These are phyloP conservation scores for Paratrypanosoma confusum DNA, from an alignment of 208 protist genomes.

Conservation along the genomic window DNA sequence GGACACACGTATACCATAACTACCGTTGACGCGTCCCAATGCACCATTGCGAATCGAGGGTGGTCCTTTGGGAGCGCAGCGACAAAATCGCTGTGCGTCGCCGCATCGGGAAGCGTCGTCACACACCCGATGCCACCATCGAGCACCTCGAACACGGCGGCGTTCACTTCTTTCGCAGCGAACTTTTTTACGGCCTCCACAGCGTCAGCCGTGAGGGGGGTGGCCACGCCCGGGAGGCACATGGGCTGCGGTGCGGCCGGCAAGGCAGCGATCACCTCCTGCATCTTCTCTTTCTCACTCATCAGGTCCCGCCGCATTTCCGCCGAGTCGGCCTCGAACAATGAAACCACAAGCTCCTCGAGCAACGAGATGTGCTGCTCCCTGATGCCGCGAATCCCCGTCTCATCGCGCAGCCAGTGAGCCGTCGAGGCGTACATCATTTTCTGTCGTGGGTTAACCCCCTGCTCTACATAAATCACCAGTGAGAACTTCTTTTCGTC, in stretches of 20 bases:
- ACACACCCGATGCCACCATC: constrained; percentile 14
- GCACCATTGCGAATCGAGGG: constrained; percentile 21
- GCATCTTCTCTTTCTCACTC: constrained; percentile 53
- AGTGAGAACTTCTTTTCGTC: constrained; percentile 16
- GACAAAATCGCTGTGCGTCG: constrained; percentile 5
- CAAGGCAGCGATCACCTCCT: constrained; percentile 42
- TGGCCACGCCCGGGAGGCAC: constrained; percentile 38
- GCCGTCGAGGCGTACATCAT: constrained; percentile 58
- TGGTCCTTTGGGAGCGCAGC: constrained; percentile 15
- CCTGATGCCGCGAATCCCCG: constrained; percentile 1
- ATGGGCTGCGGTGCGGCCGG: constrained; percentile 46
- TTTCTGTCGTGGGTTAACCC: constrained; percentile 29
- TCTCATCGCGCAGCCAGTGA: constrained; percentile 17
- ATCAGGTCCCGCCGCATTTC: constrained; percentile 35
- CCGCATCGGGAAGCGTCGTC: constrained; percentile 2
- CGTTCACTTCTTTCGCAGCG: constrained; percentile 15
- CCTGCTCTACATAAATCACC: constrained; percentile 42
- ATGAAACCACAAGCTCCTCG: constrained; percentile 20
- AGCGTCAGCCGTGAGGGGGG: constrained; percentile 27
- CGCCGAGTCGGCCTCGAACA: constrained; percentile 31
- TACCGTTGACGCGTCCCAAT: too few relatives aligned
- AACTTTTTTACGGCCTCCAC: constrained; percentile 21
- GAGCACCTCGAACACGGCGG: constrained; percentile 36
- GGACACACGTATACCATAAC: constrained; percentile 78
- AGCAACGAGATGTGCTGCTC: constrained; percentile 14